Evolutionary conservation across 1,284 basidiomycete species (phyloP).

Genomic region (Leccinum insigne): DNA sequence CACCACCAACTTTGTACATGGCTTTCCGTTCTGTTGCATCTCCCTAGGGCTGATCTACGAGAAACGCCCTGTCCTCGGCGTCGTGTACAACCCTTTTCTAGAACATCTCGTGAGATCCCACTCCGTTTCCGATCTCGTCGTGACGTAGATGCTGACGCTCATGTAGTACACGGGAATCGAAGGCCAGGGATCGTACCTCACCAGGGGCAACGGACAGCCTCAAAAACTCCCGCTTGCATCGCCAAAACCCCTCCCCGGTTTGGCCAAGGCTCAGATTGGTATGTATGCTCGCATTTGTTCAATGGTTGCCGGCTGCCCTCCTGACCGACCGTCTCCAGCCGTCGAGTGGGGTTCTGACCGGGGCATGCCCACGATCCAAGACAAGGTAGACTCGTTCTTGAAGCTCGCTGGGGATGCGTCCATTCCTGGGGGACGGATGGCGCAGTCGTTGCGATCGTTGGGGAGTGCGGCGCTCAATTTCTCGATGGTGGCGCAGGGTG

Average conservation of each 20-base stretch:
- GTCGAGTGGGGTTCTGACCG: slow-evolving; percentile 95
- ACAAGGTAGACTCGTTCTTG: slow-evolving; percentile 74
- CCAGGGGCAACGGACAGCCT: slow-evolving; percentile 49
- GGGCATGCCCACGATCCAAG: slow-evolving; percentile 51
- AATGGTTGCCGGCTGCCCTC: background rate
- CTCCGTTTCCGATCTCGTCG: background rate
- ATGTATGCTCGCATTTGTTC: background rate
- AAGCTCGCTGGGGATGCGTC: slow-evolving; percentile 77
- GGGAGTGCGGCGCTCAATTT: slow-evolving; percentile 93
- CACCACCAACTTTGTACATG: slow-evolving; percentile 95
- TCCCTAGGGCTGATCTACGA: slow-evolving; percentile 90
- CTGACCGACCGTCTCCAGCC: slow-evolving; percentile 41
- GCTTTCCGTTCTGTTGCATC: slow-evolving; percentile 89
- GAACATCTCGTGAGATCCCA: slow-evolving; percentile 63
- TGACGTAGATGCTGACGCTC: background rate
- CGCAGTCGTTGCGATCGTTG: slow-evolving; percentile 80
- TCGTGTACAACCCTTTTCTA: slow-evolving; percentile 93
- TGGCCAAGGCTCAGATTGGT: slow-evolving; percentile 81
- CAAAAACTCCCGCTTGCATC: slow-evolving; percentile 71
- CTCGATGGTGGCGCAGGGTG: slow-evolving; percentile 81
- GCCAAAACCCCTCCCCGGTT: slow-evolving; percentile 69
- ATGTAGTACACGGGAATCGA: slow-evolving; percentile 78
- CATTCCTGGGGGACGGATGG: slow-evolving; percentile 81
- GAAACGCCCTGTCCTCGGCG: slow-evolving; percentile 81
- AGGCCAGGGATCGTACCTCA: slow-evolving; percentile 81